These are phyloP conservation scores for Limonomyces culmigenus DNA, from an alignment of 1,284 basidiomycete genomes.

Conservation along the genomic window DNA sequence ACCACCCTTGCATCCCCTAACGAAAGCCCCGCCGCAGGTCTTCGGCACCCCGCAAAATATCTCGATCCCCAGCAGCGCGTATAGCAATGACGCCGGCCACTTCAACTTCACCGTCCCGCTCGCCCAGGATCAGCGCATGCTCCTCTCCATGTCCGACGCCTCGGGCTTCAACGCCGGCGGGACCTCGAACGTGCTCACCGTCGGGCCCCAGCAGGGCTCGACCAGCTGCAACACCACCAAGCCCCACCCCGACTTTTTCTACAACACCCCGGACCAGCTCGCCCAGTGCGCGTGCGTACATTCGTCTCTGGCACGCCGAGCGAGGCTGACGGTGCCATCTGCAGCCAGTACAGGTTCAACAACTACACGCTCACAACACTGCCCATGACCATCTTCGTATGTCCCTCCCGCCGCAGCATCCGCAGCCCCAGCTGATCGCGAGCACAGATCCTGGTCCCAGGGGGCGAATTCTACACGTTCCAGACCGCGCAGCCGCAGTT, in stretches of 20 bases:
- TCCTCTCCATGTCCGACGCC: constrained; percentile 56
- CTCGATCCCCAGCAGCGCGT: constrained; percentile 36
- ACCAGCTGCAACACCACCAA: constrained; percentile 34
- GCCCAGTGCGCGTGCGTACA: constrained; percentile 41
- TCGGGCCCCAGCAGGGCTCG: constrained; percentile 25
- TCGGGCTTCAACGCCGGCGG: constrained; percentile 54
- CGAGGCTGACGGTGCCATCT: constrained; percentile 2
- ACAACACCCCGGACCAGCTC: constrained; percentile 17
- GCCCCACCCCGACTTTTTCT: constrained; percentile 17
- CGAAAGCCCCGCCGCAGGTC: constrained; percentile 17
- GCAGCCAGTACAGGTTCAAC: constrained; percentile 28
- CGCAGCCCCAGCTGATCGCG: neutral
- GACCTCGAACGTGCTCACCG: constrained; percentile 29
- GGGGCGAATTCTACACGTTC: constrained; percentile 33
- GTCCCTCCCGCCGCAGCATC: constrained; percentile 8
- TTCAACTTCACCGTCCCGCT: constrained; percentile 31
- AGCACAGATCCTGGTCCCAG: constrained; percentile 46
- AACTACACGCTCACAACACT: constrained; percentile 31
- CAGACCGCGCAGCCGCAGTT: constrained; percentile 27
- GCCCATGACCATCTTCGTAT: constrained; percentile 44
- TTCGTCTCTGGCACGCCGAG: neutral
- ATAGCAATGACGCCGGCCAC: constrained; percentile 34
- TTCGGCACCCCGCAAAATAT: constrained; percentile 36
- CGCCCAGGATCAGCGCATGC: constrained; percentile 19
- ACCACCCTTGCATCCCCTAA: neutral